Evolutionary conservation across 805 yeast genomes (phyloP), one percentile per base, ranked within the genome.

Genomic region (Candida stauntonica): DNA sequence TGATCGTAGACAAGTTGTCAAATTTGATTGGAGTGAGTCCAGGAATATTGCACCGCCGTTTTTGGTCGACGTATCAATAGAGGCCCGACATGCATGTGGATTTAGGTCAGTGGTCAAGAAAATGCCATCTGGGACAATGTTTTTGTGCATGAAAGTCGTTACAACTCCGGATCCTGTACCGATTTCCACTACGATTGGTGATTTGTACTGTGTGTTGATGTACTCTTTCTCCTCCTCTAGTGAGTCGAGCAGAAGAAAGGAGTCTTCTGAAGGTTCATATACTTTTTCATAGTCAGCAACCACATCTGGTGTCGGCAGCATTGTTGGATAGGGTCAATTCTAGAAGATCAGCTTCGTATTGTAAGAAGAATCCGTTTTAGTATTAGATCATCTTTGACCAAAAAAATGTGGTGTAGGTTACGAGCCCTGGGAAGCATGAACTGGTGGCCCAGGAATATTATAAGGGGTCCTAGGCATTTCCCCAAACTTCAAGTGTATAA

Each of bases 121-220:
- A 0, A 80, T 43, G 0, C 79, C 75, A 6, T 63, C 43, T 1
- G 77, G 79, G n/a, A 73, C 35, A 2, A 88, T 69, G 39, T 75
- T 55, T 42, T 73, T 66, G 45, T 78, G 79, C 31, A 87, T 51
- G 56, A 93, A 93, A 0, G 96, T 73, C 0, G 94, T 72, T 1
- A 91, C 84, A 12, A 93, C 72, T 2, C 99, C 99, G 1, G 96
- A 80, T 0, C 99, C 99, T 3, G 89, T 75, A 1, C 99, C 99
- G 5, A 93, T 70, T 53, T 93, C 99, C 7, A 81, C 70, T 1
- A 86, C 81, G 0, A 86, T 29, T 0, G 93, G 85, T 1, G 57
- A 29, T 15, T 42, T 26, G 39, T 62, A 70, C n/a, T 47, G 50
- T 9, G 43, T 31, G 9, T 45, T 31, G 17, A 80, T 53, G 26